Percentiles rank a stretch among this genome's conserved stretches.
These are phyloP conservation scores for Adansonia digitata DNA, from an alignment of 345 rosid species.

Conservation along the genomic window DNA sequence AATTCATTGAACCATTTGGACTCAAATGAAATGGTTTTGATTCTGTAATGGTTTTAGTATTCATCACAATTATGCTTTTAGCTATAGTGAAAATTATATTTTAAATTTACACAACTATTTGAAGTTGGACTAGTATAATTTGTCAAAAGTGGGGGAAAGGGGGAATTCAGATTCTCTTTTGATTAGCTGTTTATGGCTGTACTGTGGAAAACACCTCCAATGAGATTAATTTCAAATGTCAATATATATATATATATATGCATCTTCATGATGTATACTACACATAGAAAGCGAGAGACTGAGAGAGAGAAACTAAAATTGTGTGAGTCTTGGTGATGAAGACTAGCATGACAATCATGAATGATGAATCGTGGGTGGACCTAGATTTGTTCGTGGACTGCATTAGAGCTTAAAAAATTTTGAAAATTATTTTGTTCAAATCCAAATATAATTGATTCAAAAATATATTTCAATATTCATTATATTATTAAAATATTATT, in stretches of 20 bases:
- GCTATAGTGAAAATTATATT: neutral
- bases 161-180: neutral
- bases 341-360: neutral
- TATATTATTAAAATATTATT: too few species aligned
- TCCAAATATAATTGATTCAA: too few species aligned
- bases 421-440: too few species aligned
- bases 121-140: neutral
- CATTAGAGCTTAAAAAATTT: too few species aligned
- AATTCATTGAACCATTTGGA: neutral
- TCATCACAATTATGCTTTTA: neutral
- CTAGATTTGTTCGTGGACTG: too few species aligned
- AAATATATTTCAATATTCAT: too few species aligned
- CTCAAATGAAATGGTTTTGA: neutral
- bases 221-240: too few species aligned
- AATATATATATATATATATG: neutral
- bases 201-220: neutral
- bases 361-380: too few species aligned
- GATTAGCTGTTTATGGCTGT: neutral
- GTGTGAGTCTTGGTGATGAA: neutral
- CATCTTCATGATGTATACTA: conserved; percentile 14
- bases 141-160: neutral
- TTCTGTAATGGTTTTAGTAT: neutral
- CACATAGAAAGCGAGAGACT: neutral
- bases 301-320: neutral
- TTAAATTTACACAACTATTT: neutral